phyloP scores from a whole-genome alignment of 148 eudicot genomes.

The Pharnaceum exiguum region DNA sequence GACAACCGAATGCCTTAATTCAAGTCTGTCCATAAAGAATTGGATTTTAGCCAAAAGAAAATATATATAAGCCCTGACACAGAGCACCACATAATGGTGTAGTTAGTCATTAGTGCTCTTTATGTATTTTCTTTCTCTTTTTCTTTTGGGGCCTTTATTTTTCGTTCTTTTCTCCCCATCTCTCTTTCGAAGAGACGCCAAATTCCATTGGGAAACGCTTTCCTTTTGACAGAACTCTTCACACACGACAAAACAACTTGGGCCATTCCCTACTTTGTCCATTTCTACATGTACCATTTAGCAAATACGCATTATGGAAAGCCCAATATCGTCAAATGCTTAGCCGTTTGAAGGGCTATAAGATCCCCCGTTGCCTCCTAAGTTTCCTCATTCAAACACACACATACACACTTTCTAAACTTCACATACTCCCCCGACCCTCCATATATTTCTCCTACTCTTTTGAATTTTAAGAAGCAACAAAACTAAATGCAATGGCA shows the following conservation, averaged over 20 bases:
- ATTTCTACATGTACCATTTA: constrained; percentile 9
- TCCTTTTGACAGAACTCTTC: constrained; percentile 27
- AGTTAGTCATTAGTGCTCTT: background rate
- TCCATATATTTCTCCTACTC: background rate
- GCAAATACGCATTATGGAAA: constrained; percentile 1
- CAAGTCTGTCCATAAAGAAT: constrained; percentile 17
- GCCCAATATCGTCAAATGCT: constrained; percentile 12
- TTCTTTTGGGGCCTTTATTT: background rate
- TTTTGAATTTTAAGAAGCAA: background rate
- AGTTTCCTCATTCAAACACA: constrained; percentile 9
- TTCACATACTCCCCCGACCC: background rate
- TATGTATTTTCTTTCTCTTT: background rate
- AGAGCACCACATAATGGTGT: constrained; percentile 2
- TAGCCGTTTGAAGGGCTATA: constrained; percentile 20
- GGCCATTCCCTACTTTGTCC: constrained; percentile 30
- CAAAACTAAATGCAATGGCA: constrained; percentile 37
- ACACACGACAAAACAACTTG: constrained; percentile 28
- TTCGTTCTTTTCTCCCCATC: background rate
- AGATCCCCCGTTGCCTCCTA: constrained; percentile 17
- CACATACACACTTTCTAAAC: background rate
- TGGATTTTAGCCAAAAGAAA: constrained; percentile 14
- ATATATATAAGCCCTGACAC: constrained; percentile 7
- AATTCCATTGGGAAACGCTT: constrained; percentile 33
- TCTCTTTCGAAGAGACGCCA: constrained; percentile 26
- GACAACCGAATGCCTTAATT: constrained; percentile 21